A percentile compares a stretch with the other conserved stretches of the same genome.
Evolutionary conservation across 257 asterid species (phyloP).

Genomic region (Nicotiana attenuata): DNA sequence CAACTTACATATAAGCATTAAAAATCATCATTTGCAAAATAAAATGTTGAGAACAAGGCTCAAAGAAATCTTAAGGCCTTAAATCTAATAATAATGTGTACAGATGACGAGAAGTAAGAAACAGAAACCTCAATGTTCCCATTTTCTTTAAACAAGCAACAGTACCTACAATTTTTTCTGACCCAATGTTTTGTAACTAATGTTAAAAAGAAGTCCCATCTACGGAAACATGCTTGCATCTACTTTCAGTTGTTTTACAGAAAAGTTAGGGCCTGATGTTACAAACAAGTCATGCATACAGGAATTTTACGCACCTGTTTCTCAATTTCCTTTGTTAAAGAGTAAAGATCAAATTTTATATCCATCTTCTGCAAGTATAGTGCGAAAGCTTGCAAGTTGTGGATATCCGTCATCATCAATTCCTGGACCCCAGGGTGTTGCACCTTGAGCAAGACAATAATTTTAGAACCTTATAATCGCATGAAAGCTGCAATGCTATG

Average conservation of each 20-base stretch:
- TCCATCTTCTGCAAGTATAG: slow-evolving; percentile 91
- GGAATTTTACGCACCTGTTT: slow-evolving; percentile 54
- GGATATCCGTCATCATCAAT: slow-evolving; percentile 96
- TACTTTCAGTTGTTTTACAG: background rate
- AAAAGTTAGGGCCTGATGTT: background rate
- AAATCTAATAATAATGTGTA: background rate
- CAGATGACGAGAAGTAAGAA: background rate
- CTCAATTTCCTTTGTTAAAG: slow-evolving; percentile 96
- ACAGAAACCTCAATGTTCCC: background rate
- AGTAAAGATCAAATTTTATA: slow-evolving; percentile 78
- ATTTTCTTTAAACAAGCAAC: background rate
- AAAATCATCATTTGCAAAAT: background rate
- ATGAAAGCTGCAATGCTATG: slow-evolving; percentile 1
- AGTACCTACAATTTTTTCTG: background rate
- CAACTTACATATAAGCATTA: background rate
- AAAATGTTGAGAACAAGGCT: background rate
- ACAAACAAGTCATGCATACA: background rate
- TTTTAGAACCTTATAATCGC: background rate
- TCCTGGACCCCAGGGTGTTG: slow-evolving; percentile 95
- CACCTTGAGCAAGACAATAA: slow-evolving; percentile 37
- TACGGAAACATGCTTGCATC: background rate
- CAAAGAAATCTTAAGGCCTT: background rate
- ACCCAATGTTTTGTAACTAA: background rate
- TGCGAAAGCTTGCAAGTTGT: slow-evolving; percentile 89
- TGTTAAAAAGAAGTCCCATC: background rate